Base-by-base conservation (phyloP, 2,329 filamentous ascomycete genomes). In the Botryotinia convoluta region DNA sequence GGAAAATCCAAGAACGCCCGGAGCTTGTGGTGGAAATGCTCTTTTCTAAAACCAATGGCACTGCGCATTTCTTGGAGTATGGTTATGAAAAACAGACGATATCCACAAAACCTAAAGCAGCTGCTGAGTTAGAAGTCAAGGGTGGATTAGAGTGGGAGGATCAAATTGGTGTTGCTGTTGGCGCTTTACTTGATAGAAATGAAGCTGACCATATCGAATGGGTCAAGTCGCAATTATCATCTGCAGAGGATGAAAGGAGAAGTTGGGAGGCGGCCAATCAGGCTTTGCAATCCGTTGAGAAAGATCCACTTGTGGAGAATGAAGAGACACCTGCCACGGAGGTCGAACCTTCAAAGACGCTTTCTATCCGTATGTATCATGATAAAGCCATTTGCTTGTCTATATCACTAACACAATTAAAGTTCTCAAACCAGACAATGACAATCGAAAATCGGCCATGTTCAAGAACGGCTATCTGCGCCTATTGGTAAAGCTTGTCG, bases 391-490 rank as follows among this genome's bases (percentile, higher is more conserved):
- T 67, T 9, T 8, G 16, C 39, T 6, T 42, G 12, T 16, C 14
- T 39, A 16, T 8, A 16, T 57, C 12, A 20, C 78, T 82, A 74
- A 82, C 73, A 37, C 59, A 29, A 12, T 20, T 69, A 62, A 59
- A 80, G 76, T 78, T n/a, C 74, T 79, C 48, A 79, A 80, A 76
- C 71, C 92, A 0, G 89, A 92, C 73, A 89, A 88, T 60, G 89
- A 92, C 63, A 86, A 88, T 67, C 89, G 90, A 59, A 90, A 90
- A 69, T 87, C 87, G 35, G 92, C 93, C 39, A 90, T 97, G 83
- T 97, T 97, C 85, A 97, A 94, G 80, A 97, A 98, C 82, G 91
- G 93, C 16, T 91, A 95, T 79, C 87, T 98, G 3, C 92, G 95
- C 48, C 89, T 98, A 2, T 87, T 99, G 5, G 92, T 98, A 88